Evolutionary conservation across 129 eudicot species (phyloP).

Genomic region (Artemisia argyi): DNA sequence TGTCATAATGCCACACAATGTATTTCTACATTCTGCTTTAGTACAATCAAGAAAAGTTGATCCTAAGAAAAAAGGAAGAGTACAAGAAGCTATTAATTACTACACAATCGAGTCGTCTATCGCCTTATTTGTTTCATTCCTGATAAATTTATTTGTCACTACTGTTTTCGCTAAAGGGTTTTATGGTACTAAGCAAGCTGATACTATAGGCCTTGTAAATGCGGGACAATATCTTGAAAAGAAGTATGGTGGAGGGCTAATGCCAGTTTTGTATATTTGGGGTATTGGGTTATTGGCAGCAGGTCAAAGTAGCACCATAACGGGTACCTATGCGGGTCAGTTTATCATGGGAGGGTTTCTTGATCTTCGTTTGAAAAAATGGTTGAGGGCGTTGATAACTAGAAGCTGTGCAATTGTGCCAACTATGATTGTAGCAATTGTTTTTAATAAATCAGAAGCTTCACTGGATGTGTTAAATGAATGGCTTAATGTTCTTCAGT

Average conservation of each 20-base stretch:
- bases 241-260: conserved; percentile 79
- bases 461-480: conserved; percentile 81
- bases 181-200: conserved; percentile 68
- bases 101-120: conserved; percentile 80
- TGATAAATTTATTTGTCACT: conserved; percentile 86
- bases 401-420: conserved; percentile 94
- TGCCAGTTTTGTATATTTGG: conserved; percentile 89
- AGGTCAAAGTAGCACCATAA: conserved; percentile 90
- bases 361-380: conserved; percentile 66
- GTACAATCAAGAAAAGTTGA: conserved; percentile 85
- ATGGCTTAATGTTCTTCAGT: conserved; percentile 95
- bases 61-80: conserved; percentile 59
- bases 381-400: conserved; percentile 77
- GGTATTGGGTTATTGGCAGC: conserved; percentile 96
- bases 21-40: conserved; percentile 83
- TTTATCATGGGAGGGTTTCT: conserved; percentile 95
- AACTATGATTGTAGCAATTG: conserved; percentile 76
- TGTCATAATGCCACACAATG: conserved; percentile 94
- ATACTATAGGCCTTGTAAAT: conserved; percentile 77
- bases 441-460: conserved; percentile 76
- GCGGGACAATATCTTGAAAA: conserved; percentile 88
- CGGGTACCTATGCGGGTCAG: conserved; percentile 98
- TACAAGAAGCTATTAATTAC: conserved; percentile 86
- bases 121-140: conserved; percentile 76
- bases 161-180: conserved; percentile 93